Conservation (phyloP, 306 rosid species). For the Gillenia trifoliata region DNA sequence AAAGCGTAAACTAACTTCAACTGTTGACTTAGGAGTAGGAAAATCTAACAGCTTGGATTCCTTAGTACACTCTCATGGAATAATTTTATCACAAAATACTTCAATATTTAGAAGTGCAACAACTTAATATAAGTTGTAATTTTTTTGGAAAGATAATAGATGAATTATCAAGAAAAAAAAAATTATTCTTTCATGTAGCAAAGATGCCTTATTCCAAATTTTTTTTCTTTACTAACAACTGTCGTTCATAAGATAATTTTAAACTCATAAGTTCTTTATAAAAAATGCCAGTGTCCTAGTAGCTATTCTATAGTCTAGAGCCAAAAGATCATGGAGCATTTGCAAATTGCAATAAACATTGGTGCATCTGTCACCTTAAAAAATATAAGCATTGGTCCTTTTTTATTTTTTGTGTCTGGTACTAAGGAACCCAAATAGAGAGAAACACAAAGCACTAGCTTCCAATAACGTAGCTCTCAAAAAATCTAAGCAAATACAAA, state of each 20-base stretch:
- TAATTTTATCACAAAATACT: too few relatives aligned
- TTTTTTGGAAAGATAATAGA: too few relatives aligned
- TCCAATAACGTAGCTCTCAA: not conserved
- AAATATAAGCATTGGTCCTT: not conserved
- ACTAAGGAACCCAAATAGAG: not conserved
- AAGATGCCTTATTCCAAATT: not conserved
- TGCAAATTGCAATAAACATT: not conserved
- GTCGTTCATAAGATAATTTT: too few relatives aligned
- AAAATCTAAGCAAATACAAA: not conserved
- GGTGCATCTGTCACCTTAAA: too few relatives aligned
- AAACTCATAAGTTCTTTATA: too few relatives aligned
- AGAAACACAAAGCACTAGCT: not conserved
- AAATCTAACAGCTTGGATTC: not conserved
- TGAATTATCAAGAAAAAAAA: too few relatives aligned
- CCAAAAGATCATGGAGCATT: not conserved
- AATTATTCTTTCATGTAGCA: not conserved
- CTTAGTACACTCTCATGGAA: not conserved
- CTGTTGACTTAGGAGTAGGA: not conserved
- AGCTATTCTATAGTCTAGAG: too few relatives aligned
- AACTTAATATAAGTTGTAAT: not conserved
- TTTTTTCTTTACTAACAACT: too few relatives aligned
- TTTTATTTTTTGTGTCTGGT: not conserved
- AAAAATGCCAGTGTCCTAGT: not conserved
- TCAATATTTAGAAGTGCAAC: not conserved
- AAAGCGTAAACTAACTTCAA: not conserved